Evolutionary conservation across 345 rosid species (phyloP).

Genomic region (Sisymbrium altissimum): DNA sequence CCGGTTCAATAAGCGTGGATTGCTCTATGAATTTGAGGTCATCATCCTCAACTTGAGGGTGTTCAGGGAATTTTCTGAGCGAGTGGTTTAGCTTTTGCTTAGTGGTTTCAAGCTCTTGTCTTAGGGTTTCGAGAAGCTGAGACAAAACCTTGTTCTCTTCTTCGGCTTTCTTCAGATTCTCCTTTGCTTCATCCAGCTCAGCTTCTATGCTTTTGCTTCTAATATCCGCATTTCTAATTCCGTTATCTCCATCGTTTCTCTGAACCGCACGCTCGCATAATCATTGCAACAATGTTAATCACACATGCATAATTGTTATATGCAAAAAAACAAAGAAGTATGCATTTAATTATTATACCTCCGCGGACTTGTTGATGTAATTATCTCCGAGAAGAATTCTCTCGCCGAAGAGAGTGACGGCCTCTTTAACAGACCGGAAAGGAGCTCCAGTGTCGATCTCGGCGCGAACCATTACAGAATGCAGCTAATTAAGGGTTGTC

Average conservation of each 20-base stretch:
- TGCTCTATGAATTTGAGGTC: conserved; percentile 56
- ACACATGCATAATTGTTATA: background rate
- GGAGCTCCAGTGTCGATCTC: conserved; percentile 77
- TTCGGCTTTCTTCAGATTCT: conserved; percentile 43
- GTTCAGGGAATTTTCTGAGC: conserved; percentile 1
- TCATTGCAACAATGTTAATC: background rate
- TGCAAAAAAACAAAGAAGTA: background rate
- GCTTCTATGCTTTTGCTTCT: conserved; percentile 38
- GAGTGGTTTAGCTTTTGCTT: conserved; percentile 40
- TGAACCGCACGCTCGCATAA: background rate
- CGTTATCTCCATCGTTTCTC: conserved; percentile 13
- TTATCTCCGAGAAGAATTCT: conserved; percentile 59
- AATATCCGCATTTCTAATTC: conserved; percentile 12
- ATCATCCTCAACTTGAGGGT: conserved; percentile 43
- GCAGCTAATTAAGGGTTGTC: background rate
- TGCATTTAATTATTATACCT: conserved; percentile 30
- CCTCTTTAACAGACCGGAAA: conserved; percentile 76
- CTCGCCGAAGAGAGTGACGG: conserved; percentile 65
- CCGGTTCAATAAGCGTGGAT: conserved; percentile 15
- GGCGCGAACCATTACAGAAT: conserved; percentile 37
- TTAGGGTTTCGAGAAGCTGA: conserved; percentile 34
- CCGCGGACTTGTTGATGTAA: conserved; percentile 46
- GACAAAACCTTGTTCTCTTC: conserved; percentile 52
- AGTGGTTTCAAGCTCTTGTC: conserved; percentile 51
- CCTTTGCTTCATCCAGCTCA: conserved; percentile 65